Conservation (phyloP, 2,329 filamentous ascomycete species). For the Hypoxylon sp. region DNA sequence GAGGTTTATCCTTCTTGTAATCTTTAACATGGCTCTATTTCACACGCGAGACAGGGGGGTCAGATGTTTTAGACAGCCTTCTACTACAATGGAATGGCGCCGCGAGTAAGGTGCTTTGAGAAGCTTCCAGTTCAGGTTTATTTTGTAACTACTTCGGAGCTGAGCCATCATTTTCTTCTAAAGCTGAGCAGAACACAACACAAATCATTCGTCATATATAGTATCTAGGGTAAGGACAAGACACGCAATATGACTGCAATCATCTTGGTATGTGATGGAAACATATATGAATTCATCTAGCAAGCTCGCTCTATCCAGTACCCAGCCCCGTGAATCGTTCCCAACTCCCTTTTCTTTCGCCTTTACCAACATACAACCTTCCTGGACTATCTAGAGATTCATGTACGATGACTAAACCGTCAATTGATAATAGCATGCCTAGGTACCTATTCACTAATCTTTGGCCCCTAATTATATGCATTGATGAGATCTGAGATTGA, state of each 20-base stretch:
- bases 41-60: conserved; percentile 4
- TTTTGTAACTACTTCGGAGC: background rate
- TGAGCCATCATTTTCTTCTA: background rate
- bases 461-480: too few species aligned
- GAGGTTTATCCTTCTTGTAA: background rate
- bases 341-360: background rate
- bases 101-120: conserved; percentile 4
- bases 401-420: background rate
- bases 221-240: background rate
- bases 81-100: background rate
- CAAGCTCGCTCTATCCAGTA: background rate
- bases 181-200: background rate
- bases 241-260: background rate
- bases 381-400: background rate
- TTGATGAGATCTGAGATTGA: too few species aligned
- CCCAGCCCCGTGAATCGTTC: background rate
- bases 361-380: background rate
- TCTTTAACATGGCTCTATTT: background rate
- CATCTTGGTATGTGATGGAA: background rate
- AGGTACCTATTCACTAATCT: background rate
- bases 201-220: background rate
- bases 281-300: background rate
- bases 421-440: background rate
- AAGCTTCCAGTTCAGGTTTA: conserved; percentile 18
- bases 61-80: background rate